A percentile compares a stretch with the other conserved stretches of the same genome.
These are phyloP conservation scores for Penicillium concentricum DNA, from an alignment of 2,329 filamentous ascomycete genomes.

Conservation along the genomic window DNA sequence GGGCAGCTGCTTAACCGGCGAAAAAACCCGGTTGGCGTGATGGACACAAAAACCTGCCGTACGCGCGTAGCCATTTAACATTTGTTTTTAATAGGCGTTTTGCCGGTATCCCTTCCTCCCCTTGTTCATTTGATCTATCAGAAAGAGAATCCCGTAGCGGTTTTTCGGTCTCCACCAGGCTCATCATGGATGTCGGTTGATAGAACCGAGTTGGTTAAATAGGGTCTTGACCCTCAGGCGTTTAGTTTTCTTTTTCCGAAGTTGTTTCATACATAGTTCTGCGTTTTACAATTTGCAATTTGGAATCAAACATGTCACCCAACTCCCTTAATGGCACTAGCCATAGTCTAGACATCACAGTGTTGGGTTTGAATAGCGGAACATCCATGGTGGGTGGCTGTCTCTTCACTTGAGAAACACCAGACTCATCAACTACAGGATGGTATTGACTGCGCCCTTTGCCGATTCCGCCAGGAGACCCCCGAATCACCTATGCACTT, in stretches of 20 bases:
- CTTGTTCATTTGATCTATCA: background rate
- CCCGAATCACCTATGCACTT: constrained; percentile 56
- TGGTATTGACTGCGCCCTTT: constrained; percentile 59
- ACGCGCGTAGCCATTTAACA: no score
- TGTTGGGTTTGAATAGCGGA: constrained; percentile 56
- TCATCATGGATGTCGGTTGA: background rate
- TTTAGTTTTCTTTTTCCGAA: background rate
- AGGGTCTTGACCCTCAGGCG: background rate
- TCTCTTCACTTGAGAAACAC: background rate
- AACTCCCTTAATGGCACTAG: constrained; percentile 16
- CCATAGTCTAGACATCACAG: constrained; percentile 49
- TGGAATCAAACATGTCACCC: constrained; percentile 11
- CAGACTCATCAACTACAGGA: constrained; percentile 33
- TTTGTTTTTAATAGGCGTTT: no score
- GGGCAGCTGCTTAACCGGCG: no score
- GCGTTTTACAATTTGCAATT: background rate
- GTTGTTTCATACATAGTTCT: background rate
- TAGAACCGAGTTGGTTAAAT: constrained; percentile 1
- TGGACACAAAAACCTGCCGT: no score
- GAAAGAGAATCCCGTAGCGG: background rate
- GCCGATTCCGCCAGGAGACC: constrained; percentile 55
- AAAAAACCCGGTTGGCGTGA: no score
- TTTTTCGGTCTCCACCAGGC: constrained; percentile 4
- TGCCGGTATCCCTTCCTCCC: constrained; percentile 17
- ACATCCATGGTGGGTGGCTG: constrained; percentile 47